These are phyloP conservation scores for Yarrowia sp. DNA, from an alignment of 805 yeast genomes.

Conservation along the genomic window DNA sequence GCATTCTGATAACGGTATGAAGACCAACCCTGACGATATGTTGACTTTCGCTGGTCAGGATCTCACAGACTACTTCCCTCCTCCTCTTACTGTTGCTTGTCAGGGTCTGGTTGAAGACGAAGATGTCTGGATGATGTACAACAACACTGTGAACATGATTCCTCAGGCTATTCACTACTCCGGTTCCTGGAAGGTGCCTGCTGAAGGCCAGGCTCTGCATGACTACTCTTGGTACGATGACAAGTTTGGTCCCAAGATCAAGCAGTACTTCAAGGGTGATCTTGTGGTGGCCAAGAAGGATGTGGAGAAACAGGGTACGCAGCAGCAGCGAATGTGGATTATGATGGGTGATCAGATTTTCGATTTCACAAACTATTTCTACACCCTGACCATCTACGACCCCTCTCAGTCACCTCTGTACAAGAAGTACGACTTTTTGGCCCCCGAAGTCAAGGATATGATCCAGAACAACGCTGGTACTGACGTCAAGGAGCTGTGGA, in stretches of 20 bases:
- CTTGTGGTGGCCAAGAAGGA: constrained; percentile 39
- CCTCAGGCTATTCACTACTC: constrained; percentile 39
- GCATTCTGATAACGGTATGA: constrained; percentile 43
- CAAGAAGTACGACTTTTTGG: constrained; percentile 41
- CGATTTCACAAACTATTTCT: constrained; percentile 42
- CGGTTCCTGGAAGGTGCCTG: constrained; percentile 38
- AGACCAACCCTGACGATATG: constrained; percentile 40
- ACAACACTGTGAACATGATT: constrained; percentile 36
- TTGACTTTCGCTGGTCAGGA: constrained; percentile 43
- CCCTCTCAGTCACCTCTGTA: constrained; percentile 31
- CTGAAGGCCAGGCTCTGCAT: constrained; percentile 38
- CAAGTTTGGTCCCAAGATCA: constrained; percentile 40
- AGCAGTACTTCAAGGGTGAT: constrained; percentile 41
- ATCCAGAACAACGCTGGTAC: constrained; percentile 40
- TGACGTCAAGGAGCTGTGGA: constrained; percentile 40
- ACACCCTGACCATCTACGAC: constrained; percentile 37
- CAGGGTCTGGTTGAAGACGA: constrained; percentile 41
- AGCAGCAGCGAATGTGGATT: constrained; percentile 37
- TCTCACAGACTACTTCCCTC: constrained; percentile 43
- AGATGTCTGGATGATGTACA: constrained; percentile 36
- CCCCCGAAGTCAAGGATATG: constrained; percentile 37
- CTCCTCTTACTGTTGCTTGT: constrained; percentile 44
- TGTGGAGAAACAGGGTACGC: constrained; percentile 33
- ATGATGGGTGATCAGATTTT: constrained; percentile 40
- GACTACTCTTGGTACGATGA: constrained; percentile 41